These are phyloP conservation scores for Vachellia collinsii DNA, from an alignment of 306 rosid species.

Conservation along the genomic window DNA sequence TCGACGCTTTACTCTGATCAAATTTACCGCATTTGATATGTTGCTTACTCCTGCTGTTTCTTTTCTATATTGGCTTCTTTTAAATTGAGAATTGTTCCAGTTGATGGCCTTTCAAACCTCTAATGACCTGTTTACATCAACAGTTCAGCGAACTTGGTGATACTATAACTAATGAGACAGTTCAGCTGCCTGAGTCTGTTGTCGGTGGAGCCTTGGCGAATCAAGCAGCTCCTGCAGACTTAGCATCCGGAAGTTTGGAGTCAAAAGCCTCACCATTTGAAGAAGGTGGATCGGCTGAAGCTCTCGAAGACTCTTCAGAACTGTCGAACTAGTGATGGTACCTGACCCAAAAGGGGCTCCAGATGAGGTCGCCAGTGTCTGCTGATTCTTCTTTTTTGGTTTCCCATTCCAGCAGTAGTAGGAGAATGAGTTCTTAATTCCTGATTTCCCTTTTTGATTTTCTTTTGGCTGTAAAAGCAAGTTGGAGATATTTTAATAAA, in stretches of 20 bases:
- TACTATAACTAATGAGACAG: constrained; percentile 31
- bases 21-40: constrained; percentile 1
- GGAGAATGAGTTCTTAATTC: constrained; percentile 17
- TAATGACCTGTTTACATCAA: constrained; percentile 7
- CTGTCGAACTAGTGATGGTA: constrained; percentile 17
- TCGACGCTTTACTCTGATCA: not conserved
- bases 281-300: constrained; percentile 35
- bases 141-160: constrained; percentile 40
- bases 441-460: constrained; percentile 16
- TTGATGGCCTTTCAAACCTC: not conserved
- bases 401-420: constrained; percentile 10
- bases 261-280: constrained; percentile 25
- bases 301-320: constrained; percentile 45
- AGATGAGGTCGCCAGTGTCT: constrained; percentile 8
- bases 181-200: constrained; percentile 38
- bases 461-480: constrained; percentile 12
- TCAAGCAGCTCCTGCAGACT: constrained; percentile 37
- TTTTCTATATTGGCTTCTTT: not conserved
- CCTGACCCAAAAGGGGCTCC: not conserved
- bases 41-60: not conserved
- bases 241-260: constrained; percentile 31
- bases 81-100: not conserved
- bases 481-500: not conserved
- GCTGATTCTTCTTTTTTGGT: constrained; percentile 12
- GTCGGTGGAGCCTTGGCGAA: constrained; percentile 31